Conservation (phyloP, 2,329 filamentous ascomycete species). For the Nothopassalora personata region DNA sequence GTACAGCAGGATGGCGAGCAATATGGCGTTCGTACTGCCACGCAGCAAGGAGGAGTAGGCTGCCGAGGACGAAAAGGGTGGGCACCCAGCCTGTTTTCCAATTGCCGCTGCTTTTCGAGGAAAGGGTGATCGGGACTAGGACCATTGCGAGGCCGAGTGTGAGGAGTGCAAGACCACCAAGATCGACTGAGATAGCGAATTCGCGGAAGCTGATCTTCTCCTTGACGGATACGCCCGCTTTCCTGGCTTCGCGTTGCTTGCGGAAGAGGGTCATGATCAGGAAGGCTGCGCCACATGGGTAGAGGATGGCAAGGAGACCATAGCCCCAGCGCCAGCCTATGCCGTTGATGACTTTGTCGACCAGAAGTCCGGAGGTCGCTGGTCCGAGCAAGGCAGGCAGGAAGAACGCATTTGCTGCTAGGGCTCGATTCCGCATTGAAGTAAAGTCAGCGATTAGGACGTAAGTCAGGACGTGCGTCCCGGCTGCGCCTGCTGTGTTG, state of each 20-base stretch:
- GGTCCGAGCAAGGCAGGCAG: conserved; percentile 40
- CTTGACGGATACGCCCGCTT: conserved; percentile 25
- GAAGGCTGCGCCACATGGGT: conserved; percentile 35
- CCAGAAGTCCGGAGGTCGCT: conserved; percentile 39
- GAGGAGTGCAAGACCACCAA: conserved; percentile 44
- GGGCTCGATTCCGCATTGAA: conserved; percentile 37
- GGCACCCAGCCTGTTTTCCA: conserved; percentile 46
- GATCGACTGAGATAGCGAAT: conserved; percentile 33
- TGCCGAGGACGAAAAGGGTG: conserved; percentile 42
- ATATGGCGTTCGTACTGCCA: conserved; percentile 45
- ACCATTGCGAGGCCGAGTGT: conserved; percentile 45
- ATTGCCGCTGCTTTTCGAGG: conserved; percentile 33
- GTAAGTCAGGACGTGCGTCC: conserved; percentile 38
- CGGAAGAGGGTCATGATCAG: conserved; percentile 37
- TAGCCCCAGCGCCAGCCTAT: conserved; percentile 45
- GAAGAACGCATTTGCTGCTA: conserved; percentile 37
- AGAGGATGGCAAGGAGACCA: conserved; percentile 41
- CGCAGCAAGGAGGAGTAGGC: conserved; percentile 38
- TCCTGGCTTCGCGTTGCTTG: conserved; percentile 34
- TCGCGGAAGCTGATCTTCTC: conserved; percentile 27
- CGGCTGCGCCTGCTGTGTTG: conserved; percentile 36
- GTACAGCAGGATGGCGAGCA: conserved; percentile 44
- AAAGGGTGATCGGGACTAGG: conserved; percentile 46
- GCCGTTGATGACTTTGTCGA: conserved; percentile 36
- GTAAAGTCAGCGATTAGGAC: conserved; percentile 42